These are phyloP conservation scores for Pythium aquatile DNA, from an alignment of 352 stramenopile species.

Conservation along the genomic window DNA sequence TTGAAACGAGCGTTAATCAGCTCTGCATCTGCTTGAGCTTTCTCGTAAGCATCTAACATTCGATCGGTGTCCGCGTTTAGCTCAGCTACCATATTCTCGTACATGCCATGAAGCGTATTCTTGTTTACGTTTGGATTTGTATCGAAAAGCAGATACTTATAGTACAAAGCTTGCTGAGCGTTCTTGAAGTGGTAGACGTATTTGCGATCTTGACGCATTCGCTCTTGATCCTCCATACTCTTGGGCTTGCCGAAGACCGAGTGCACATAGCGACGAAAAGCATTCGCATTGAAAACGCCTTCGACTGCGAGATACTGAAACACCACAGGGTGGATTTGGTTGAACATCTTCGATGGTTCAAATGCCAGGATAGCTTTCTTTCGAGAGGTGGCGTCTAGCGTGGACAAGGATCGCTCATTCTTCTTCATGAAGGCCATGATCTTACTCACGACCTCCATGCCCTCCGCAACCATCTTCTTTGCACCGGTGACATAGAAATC, in stretches of 20 bases:
- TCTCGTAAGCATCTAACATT: slow-evolving; percentile 8
- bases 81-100: slow-evolving; percentile 5
- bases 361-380: not conserved
- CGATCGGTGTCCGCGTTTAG: slow-evolving; percentile 4
- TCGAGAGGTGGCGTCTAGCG: not conserved
- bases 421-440: slow-evolving; percentile 1
- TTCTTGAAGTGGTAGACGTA: slow-evolving; percentile 15
- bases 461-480: not conserved
- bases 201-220: not conserved
- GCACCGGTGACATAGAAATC: not conserved
- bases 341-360: slow-evolving; percentile 6
- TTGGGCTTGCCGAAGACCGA: not conserved
- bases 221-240: not conserved
- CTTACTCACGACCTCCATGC: not conserved
- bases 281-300: not conserved
- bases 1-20: not conserved
- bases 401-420: not conserved
- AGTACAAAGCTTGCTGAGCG: slow-evolving; percentile 10
- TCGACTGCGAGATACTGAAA: slow-evolving; percentile 2
- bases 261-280: not conserved
- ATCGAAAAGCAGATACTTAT: slow-evolving; percentile 11
- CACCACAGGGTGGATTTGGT: not conserved
- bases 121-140: slow-evolving; percentile 8
- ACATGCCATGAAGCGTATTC: not conserved
- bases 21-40: slow-evolving; percentile 2